phyloP scores from a whole-genome alignment of 148 eudicot species.

The Camellia granthamiana region DNA sequence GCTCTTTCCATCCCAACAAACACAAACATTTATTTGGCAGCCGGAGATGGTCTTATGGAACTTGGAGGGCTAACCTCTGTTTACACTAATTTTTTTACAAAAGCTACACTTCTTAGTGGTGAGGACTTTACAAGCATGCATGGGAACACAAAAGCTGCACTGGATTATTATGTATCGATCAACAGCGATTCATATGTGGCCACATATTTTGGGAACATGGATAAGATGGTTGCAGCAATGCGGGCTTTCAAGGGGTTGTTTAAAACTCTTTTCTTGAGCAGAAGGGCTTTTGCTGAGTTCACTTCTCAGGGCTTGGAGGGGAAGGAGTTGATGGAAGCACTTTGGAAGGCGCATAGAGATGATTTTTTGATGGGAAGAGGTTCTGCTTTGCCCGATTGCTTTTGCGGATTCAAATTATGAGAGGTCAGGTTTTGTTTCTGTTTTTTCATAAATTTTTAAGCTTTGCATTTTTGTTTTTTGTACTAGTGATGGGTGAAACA shows the following conservation, averaged over 20 bases:
- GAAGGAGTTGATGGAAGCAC: conserved; percentile 45
- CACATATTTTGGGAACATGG: conserved; percentile 97
- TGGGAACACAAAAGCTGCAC: conserved; percentile 96
- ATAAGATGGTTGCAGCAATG: conserved; percentile 99
- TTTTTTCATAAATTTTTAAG: background rate
- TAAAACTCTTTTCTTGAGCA: conserved; percentile 69
- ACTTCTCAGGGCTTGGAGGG: conserved; percentile 55
- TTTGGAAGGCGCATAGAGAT: conserved; percentile 72
- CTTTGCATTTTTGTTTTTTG: too few species aligned
- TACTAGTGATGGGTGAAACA: too few species aligned
- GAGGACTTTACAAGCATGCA: conserved; percentile 85
- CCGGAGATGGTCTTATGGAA: conserved; percentile 98
- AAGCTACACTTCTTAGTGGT: conserved; percentile 52
- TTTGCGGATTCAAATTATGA: conserved; percentile 71
- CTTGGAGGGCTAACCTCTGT: conserved; percentile 68
- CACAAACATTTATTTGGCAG: conserved; percentile 84
- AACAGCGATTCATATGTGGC: conserved; percentile 80
- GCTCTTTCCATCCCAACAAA: conserved; percentile 68
- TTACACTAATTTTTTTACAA: conserved; percentile 64
- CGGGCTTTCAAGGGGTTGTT: conserved; percentile 68
- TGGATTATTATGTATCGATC: conserved; percentile 85
- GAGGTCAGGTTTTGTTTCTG: conserved; percentile 3
- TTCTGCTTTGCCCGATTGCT: conserved; percentile 90
- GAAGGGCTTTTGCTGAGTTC: conserved; percentile 70
- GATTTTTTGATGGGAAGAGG: conserved; percentile 83